Evolutionary conservation across 768 basidiomycete genomes (phyloP), one percentile per base, ranked within the genome.

Genomic region (Leccinum incarnatum): DNA sequence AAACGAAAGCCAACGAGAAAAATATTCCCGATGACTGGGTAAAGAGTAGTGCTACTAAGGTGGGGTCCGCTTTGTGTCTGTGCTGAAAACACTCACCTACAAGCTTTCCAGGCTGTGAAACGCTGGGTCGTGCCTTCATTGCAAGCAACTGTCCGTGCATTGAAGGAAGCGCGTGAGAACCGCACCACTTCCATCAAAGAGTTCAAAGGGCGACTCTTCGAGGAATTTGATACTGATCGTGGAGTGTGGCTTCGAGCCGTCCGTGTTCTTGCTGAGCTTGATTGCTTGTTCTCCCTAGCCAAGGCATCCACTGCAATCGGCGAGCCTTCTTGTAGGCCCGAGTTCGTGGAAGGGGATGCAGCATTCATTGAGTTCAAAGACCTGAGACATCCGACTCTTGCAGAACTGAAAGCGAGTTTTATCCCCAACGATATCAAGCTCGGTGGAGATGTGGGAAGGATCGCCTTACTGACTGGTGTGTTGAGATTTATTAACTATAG

Each of bases 91-190:
- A 37, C 23, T 34, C 8, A 11, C 54, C 56, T 17, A 57, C 50
- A 21, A 19, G 6, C 19, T 29, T 19, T 19, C 6, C 67, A 96
- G 90, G 83, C 84, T 27, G 82, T 82, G 64, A 80, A 79, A 14
- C 89, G 97, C 21, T 99, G 88, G 79, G 77, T 85, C 5, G 88
- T 94, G 5, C 87, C 88, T 1, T 79, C 88, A 25, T 81, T 94
- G 2, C 83, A 85, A 57, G 66, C 81, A 5, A 85, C 85, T 30
- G 83, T 98, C 53, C 86, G 93, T 19, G 75, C 84, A 57, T 79
- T 97, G 32, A 98, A 98, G 74, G 97, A 99, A 75, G 95, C 93
- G 3, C 85, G 93, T 45, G 97, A 99, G 74, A 93, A 85, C 56
- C 87, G 89, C 42, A 90, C 80, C 59, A 81, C 83, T 2, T 85